phyloP scores from a whole-genome alignment of 2,329 filamentous ascomycete genomes.

The Aotearoamyces nothofagi region DNA sequence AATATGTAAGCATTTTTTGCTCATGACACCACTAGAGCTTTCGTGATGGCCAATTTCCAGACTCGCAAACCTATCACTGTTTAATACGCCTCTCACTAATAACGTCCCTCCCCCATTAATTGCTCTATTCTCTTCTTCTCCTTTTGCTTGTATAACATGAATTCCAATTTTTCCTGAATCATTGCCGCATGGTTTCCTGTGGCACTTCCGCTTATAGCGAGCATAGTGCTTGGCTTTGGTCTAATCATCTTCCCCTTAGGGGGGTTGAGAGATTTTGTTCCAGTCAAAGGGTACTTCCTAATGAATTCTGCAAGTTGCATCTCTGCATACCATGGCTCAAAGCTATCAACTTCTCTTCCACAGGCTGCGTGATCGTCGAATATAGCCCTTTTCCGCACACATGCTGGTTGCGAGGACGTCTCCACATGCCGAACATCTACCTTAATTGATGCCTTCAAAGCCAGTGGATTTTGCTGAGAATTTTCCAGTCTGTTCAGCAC shows the following conservation, averaged over 20 bases:
- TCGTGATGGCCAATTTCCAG: too few relatives aligned
- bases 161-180: slow-evolving; percentile 14
- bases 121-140: slow-evolving; percentile 8
- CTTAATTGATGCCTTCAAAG: slow-evolving; percentile 1
- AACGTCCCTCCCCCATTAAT: too few relatives aligned
- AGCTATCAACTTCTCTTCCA: slow-evolving; percentile 10
- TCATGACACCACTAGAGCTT: too few relatives aligned
- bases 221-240: not conserved
- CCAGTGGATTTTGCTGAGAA: too few relatives aligned
- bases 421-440: not conserved
- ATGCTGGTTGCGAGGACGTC: not conserved
- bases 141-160: slow-evolving; percentile 12
- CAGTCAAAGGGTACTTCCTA: slow-evolving; percentile 18
- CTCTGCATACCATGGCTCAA: slow-evolving; percentile 6
- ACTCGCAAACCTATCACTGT: too few relatives aligned
- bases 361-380: slow-evolving; percentile 6
- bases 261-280: slow-evolving; percentile 7
- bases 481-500: too few relatives aligned
- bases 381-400: not conserved
- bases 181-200: slow-evolving; percentile 7
- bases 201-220: not conserved
- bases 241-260: slow-evolving; percentile 4
- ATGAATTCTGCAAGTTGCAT: slow-evolving; percentile 3
- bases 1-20: too few relatives aligned
- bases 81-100: too few relatives aligned